Base-by-base conservation (phyloP, 495 filamentous ascomycete species). In the Lepraria neglecta region DNA sequence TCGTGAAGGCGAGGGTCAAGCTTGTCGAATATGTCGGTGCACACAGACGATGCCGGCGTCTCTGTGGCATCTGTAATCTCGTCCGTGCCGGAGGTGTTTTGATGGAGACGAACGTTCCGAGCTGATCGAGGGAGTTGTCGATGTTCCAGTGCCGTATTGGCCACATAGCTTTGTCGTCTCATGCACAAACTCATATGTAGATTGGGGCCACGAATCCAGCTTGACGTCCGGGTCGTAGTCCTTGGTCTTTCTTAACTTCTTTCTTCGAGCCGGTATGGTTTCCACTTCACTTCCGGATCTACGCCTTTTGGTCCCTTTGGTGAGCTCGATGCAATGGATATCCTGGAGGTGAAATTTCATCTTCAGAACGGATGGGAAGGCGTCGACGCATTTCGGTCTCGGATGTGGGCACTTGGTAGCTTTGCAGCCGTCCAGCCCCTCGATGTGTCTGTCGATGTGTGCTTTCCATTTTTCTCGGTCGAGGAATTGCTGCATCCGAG, bases 261-360 rank as follows among this genome's bases (percentile, higher is more conserved):
- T 60, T 40, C 33, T 60, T 52, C 24, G 58, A 60, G 45, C 58
- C 45, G 42, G 45, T 6, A 60, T 60, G 27, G 43, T 52, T 21
- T 51, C 45, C 31, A 28, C 27, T 60, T 60, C 6, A 43, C 45
- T 31, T 48, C 6, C 5, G 44, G 56, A 58, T 27, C 56, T 45
- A 58, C 31, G 56, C 56, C n/a, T 58, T 27, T 58, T 58, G 56
- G 24, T 30, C 6, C 6, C 6, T 58, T 45, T 58, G 56, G 56
- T 58, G 11, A 58, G 24, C 15, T 65, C 42, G 40, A 62, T 51
- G 58, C 59, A 65, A 50, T 65, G 59, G 11, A 65, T 35, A 50
- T 65, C 45, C 35, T 65, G 52, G 44, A 65, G 60, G 60, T 65
- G 55, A 42, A 65, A 65, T 43, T 63, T 56, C 59, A 65, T 19